These are phyloP conservation scores for Suillus subaureus DNA, from an alignment of 768 basidiomycete genomes.

Conservation along the genomic window DNA sequence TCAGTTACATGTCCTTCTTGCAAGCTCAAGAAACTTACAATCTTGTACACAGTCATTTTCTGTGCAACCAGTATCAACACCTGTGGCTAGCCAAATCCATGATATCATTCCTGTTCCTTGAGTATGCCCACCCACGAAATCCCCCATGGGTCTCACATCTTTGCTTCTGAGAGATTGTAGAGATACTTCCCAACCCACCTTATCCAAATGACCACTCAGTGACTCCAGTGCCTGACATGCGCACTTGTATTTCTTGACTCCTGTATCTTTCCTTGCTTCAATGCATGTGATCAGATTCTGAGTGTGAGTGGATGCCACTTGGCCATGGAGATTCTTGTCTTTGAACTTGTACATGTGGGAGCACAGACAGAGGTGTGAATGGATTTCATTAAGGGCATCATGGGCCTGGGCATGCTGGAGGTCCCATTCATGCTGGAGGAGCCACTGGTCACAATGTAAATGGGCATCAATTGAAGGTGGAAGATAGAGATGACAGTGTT, in stretches of 20 bases:
- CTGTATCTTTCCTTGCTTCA: conserved; percentile 13
- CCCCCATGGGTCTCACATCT: conserved; percentile 6
- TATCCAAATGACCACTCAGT: not conserved
- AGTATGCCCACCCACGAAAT: not conserved
- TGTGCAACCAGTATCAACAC: not conserved
- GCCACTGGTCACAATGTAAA: not conserved
- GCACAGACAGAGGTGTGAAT: conserved; percentile 11
- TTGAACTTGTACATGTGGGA: conserved; percentile 17
- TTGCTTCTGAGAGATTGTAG: not conserved
- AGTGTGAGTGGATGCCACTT: conserved; percentile 13
- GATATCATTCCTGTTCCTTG: conserved; percentile 11
- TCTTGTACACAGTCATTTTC: not conserved
- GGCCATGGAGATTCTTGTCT: conserved; percentile 16
- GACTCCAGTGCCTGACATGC: conserved; percentile 11
- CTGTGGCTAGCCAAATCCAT: conserved; percentile 12
- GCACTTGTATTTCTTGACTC: conserved; percentile 9
- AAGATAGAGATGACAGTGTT: not conserved
- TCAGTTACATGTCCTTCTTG: not conserved
- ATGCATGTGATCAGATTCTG: conserved; percentile 5
- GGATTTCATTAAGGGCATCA: conserved; percentile 12
- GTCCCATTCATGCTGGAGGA: conserved; percentile 7
- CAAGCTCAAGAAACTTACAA: not conserved
- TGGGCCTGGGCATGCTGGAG: conserved; percentile 18
- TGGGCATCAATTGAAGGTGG: not conserved
- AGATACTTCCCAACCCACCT: conserved; percentile 5